A percentile compares a stretch with the other conserved stretches of the same genome.
phyloP scores from a whole-genome alignment of 306 rosid genomes.

The Pyrus bretschneideri region DNA sequence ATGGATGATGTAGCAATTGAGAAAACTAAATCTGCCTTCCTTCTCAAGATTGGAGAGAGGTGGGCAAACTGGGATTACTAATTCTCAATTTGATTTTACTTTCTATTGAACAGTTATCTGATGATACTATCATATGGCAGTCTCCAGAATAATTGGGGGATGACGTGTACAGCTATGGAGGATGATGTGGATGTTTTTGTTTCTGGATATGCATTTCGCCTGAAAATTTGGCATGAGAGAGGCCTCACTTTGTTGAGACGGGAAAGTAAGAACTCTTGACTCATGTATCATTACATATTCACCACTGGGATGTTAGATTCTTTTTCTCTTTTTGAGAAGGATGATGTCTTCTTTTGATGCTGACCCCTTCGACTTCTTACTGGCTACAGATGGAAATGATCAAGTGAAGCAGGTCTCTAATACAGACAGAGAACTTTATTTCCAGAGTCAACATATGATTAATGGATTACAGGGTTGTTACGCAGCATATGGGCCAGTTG shows the following conservation, averaged over 20 bases:
- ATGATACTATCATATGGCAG: slow-evolving; percentile 45
- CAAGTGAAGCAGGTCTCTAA: slow-evolving; percentile 48
- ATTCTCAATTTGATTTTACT: slow-evolving; percentile 9
- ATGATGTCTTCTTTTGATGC: slow-evolving; percentile 3
- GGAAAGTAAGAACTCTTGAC: slow-evolving; percentile 46
- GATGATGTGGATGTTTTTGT: slow-evolving; percentile 65
- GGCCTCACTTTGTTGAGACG: slow-evolving; percentile 65
- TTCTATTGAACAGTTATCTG: slow-evolving; percentile 15
- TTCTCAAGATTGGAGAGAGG: slow-evolving; percentile 89
- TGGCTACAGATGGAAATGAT: slow-evolving; percentile 49
- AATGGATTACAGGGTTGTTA: slow-evolving; percentile 76
- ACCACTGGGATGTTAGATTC: neutral
- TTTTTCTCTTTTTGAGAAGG: neutral
- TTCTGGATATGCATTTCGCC: slow-evolving; percentile 90
- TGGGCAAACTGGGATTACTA: slow-evolving; percentile 18
- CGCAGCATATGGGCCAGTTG: slow-evolving; percentile 73
- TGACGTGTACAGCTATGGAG: slow-evolving; percentile 68
- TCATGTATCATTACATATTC: neutral
- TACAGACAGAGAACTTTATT: slow-evolving; percentile 58
- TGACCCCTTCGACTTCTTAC: slow-evolving; percentile 21
- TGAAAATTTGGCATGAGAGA: slow-evolving; percentile 89
- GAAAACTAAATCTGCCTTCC: slow-evolving; percentile 83
- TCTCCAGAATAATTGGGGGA: slow-evolving; percentile 70
- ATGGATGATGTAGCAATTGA: slow-evolving; percentile 85
- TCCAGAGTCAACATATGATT: slow-evolving; percentile 80